Evolutionary conservation across 2,329 filamentous ascomycete genomes (phyloP).

Genomic region (Niveomyces coronatus): DNA sequence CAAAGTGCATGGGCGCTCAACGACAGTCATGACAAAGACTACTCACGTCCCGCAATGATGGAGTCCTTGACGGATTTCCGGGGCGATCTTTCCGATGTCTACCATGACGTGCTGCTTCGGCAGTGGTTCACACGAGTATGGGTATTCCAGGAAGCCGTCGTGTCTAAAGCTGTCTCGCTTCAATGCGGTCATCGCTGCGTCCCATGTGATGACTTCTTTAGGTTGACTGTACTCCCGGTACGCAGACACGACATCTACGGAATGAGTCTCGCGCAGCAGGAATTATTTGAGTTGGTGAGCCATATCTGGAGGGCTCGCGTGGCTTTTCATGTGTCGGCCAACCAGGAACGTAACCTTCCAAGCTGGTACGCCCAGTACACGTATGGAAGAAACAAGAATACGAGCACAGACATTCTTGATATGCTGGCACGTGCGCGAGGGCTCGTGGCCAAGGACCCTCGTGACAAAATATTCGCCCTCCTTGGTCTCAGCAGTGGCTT

Average conservation of each 20-base stretch:
- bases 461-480: conserved; percentile 5
- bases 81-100: conserved; percentile 5
- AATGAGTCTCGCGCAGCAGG: not conserved
- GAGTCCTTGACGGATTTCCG: conserved; percentile 1
- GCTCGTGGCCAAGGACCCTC: not conserved
- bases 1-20: conserved; percentile 3
- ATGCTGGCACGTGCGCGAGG: conserved; percentile 3
- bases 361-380: too few species aligned
- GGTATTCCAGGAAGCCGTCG: conserved; percentile 8
- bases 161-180: conserved; percentile 1
- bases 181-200: conserved; percentile 3
- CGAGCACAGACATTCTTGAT: conserved; percentile 3
- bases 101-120: not conserved
- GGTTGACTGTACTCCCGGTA: not conserved
- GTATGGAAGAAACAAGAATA: too few species aligned
- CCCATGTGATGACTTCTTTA: conserved; percentile 7
- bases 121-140: conserved; percentile 6
- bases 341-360: too few species aligned
- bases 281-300: conserved; percentile 3
- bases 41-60: not conserved
- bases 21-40: too few species aligned
- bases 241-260: conserved; percentile 3
- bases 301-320: conserved; percentile 5
- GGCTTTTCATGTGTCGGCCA: not conserved
- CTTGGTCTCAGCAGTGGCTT: conserved; percentile 5